Conservation (phyloP, 768 basidiomycete species). For the Pleurotus pulmonarius region DNA sequence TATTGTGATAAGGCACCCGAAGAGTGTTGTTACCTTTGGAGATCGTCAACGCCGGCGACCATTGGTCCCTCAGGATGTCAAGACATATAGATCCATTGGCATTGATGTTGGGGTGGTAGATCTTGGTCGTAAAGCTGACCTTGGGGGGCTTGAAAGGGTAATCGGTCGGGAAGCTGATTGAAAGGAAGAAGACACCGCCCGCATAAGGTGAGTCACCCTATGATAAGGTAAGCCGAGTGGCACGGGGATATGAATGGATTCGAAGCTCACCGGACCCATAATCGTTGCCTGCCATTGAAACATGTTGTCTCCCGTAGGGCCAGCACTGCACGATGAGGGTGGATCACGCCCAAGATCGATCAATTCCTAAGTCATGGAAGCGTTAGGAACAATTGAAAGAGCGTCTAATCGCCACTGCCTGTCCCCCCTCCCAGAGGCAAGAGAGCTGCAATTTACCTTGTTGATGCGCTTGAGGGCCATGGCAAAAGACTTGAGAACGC, state of each 20-base stretch:
- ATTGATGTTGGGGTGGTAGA: slow-evolving; percentile 99
- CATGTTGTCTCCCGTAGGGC: slow-evolving; percentile 96
- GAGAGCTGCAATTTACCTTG: slow-evolving; percentile 58
- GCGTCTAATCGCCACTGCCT: slow-evolving; percentile 13
- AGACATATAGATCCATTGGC: slow-evolving; percentile 98
- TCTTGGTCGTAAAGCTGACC: slow-evolving; percentile 99
- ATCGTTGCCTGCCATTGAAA: slow-evolving; percentile 99
- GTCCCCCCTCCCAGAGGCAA: slow-evolving; percentile 1
- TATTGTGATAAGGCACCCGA: neutral
- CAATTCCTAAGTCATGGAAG: slow-evolving; percentile 71
- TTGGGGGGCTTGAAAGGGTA: slow-evolving; percentile 99
- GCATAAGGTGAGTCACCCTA: slow-evolving; percentile 97
- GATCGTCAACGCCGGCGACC: slow-evolving; percentile 98
- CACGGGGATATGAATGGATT: slow-evolving; percentile 1
- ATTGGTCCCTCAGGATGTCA: slow-evolving; percentile 98
- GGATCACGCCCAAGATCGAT: slow-evolving; percentile 99
- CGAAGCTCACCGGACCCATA: slow-evolving; percentile 88
- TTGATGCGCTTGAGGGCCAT: slow-evolving; percentile 99
- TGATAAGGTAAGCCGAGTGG: slow-evolving; percentile 17
- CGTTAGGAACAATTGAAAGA: slow-evolving; percentile 11
- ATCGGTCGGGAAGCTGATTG: slow-evolving; percentile 91
- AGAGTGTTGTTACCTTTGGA: slow-evolving; percentile 75
- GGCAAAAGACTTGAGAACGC: slow-evolving; percentile 14
- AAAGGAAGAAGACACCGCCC: slow-evolving; percentile 98
- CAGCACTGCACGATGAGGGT: slow-evolving; percentile 98